Evolutionary conservation across 176 grass and related monocot genomes (phyloP).

Genomic region (Poa annua): DNA sequence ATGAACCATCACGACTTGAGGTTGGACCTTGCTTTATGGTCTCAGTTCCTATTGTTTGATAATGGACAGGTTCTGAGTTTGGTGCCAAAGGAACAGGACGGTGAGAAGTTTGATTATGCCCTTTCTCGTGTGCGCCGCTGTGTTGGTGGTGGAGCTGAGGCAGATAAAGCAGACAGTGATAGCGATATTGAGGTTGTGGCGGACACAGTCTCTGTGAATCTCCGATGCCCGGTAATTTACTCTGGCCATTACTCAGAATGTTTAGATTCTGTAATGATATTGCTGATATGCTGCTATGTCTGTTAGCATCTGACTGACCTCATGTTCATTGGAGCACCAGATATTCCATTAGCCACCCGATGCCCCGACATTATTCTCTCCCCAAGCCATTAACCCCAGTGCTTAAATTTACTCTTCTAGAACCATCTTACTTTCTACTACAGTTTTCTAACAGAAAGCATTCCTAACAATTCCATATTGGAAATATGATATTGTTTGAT

Average conservation of each 20-base stretch:
- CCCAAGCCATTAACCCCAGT: not conserved
- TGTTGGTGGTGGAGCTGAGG: constrained; percentile 77
- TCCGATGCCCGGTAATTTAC: constrained; percentile 90
- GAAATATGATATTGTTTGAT: not conserved
- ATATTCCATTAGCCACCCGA: constrained; percentile 27
- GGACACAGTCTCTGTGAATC: constrained; percentile 76
- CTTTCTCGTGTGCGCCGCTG: constrained; percentile 83
- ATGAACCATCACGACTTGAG: constrained; percentile 14
- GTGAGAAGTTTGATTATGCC: constrained; percentile 79
- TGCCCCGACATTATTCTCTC: constrained; percentile 14
- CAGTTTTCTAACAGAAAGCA: not conserved
- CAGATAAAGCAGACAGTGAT: constrained; percentile 71
- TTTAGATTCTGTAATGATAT: constrained; percentile 31
- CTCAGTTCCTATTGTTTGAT: constrained; percentile 29
- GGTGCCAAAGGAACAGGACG: constrained; percentile 85
- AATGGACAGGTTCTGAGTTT: constrained; percentile 67
- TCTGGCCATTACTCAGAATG: constrained; percentile 29
- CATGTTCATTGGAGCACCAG: constrained; percentile 17
- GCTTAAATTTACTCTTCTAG: constrained; percentile 14
- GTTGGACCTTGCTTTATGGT: constrained; percentile 27
- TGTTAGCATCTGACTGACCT: constrained; percentile 14
- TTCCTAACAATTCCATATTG: not conserved
- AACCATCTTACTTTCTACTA: not conserved
- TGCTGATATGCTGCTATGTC: constrained; percentile 19
- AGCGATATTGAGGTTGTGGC: constrained; percentile 94